These are phyloP conservation scores for Pyrrhoderma noxium DNA, from an alignment of 1,284 basidiomycete species.

Conservation along the genomic window DNA sequence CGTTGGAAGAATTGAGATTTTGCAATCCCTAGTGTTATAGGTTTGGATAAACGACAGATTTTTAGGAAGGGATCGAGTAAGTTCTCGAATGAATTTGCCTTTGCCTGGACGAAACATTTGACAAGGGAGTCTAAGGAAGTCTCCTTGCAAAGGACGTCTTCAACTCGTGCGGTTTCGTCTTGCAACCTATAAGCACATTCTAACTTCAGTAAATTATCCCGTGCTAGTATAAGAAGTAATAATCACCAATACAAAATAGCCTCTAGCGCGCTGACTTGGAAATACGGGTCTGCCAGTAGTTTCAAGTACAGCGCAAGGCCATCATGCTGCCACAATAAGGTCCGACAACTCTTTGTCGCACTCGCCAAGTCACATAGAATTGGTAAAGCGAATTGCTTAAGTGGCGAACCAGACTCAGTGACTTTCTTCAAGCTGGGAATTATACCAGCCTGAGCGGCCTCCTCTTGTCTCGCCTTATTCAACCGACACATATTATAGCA, in stretches of 20 bases:
- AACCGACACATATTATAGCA: conserved; percentile 93
- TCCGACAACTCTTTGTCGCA: conserved; percentile 86
- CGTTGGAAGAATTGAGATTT: conserved; percentile 82
- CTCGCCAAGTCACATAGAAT: conserved; percentile 93
- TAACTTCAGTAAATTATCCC: not conserved
- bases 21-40: conserved; percentile 70
- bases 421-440: conserved; percentile 87
- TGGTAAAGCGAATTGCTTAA: conserved; percentile 95
- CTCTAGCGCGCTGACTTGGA: conserved; percentile 91
- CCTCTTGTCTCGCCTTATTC: conserved; percentile 91
- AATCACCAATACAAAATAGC: conserved; percentile 83
- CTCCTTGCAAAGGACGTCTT: conserved; percentile 75
- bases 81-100: conserved; percentile 92
- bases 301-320: conserved; percentile 78
- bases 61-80: conserved; percentile 89
- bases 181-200: conserved; percentile 56
- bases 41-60: conserved; percentile 75
- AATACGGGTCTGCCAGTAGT: conserved; percentile 88
- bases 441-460: conserved; percentile 92
- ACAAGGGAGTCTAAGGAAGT: conserved; percentile 68
- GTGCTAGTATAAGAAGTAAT: not conserved
- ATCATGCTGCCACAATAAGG: conserved; percentile 83
- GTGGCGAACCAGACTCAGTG: conserved; percentile 79
- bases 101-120: conserved; percentile 80
- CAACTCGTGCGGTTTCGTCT: conserved; percentile 90